Base-by-base conservation (phyloP, 1,139 yeast genomes). In the Candida sojae region DNA sequence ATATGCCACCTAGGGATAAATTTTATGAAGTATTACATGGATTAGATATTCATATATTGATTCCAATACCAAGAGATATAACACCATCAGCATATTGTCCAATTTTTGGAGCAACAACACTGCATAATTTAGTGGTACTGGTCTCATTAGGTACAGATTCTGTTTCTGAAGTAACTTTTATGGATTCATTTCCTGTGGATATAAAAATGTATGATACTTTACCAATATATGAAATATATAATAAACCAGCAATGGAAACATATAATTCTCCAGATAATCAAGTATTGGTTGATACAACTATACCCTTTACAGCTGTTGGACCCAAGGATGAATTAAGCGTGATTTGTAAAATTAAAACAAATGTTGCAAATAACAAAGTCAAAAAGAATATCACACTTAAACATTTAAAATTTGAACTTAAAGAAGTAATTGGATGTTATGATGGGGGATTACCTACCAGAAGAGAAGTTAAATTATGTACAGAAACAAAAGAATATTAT, bases 51-150 rank as follows among this genome's bases (percentile, higher is more conserved):
- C 89, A 89, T 0, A 63, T 84, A 39, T 66, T 84, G 9, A 73
- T 84, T 32, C 84, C 84, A 0, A 61, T 84, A n/a, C 84, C 83
- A 1, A 74, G 72, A 48, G 82, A 81, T 48, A 69, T 82, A 5
- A 67, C 74, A 7, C 74, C 84, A 13, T 71, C 77, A 48, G 79
- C 79, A 1, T 61, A 59, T 48, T 70, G 66, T 43, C 63, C 67
- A 9, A 57, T 62, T 36, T 76, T 79, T 77, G 67, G 67, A 41
- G 78, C 79, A 1, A 60, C 66, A 6, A 73, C 79, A 0, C 61
- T 64, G 1, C 79, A 77, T 53, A 55, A 58, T 11, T 58, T 77
- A 17, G 56, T 63, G 26, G 77, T 75, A 12, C 63, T 59, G 44
- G 71, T 73, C 7, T 50, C 64, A 1, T 57, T 68, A 39, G 80